These are phyloP conservation scores for Schwanniomyces vanrijiae DNA, from an alignment of 805 yeast species.

Conservation along the genomic window DNA sequence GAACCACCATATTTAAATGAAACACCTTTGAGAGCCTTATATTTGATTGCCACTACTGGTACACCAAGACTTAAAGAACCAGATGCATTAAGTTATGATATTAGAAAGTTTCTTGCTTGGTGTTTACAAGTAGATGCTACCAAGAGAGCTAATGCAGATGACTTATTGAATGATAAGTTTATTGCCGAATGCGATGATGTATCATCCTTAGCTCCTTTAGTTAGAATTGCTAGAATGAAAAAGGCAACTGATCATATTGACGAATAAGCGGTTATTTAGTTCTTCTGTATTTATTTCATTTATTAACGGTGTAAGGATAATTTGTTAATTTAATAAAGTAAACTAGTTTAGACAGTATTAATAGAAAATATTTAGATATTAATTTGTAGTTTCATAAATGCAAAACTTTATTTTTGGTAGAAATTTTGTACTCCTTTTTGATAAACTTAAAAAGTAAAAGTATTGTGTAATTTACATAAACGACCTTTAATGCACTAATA, in stretches of 20 bases:
- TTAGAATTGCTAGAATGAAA: slow-evolving; percentile 69
- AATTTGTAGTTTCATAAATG: too few species aligned
- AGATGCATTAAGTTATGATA: slow-evolving; percentile 64
- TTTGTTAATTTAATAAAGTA: neutral
- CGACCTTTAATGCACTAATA: too few species aligned
- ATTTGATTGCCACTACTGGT: slow-evolving; percentile 93
- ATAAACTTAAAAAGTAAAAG: too few species aligned
- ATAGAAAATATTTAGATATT: too few species aligned
- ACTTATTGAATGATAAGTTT: slow-evolving; percentile 67
- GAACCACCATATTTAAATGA: slow-evolving; percentile 98
- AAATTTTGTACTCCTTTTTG: too few species aligned
- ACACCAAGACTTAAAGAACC: slow-evolving; percentile 93
- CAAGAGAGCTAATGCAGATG: slow-evolving; percentile 74
- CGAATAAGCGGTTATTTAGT: neutral
- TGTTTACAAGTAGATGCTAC: slow-evolving; percentile 84
- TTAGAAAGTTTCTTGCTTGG: slow-evolving; percentile 71
- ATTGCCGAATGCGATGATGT: slow-evolving; percentile 63
- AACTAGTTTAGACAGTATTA: too few species aligned
- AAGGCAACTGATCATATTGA: slow-evolving; percentile 38
- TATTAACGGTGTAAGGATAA: neutral
- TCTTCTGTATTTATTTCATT: neutral
- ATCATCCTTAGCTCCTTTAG: slow-evolving; percentile 66
- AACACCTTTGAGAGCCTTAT: slow-evolving; percentile 90
- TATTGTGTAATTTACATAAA: too few species aligned
- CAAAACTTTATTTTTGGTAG: too few species aligned